Evolutionary conservation across 192 early-diverging fungal genomes (phyloP).

Genomic region (Backusella macrospora): DNA sequence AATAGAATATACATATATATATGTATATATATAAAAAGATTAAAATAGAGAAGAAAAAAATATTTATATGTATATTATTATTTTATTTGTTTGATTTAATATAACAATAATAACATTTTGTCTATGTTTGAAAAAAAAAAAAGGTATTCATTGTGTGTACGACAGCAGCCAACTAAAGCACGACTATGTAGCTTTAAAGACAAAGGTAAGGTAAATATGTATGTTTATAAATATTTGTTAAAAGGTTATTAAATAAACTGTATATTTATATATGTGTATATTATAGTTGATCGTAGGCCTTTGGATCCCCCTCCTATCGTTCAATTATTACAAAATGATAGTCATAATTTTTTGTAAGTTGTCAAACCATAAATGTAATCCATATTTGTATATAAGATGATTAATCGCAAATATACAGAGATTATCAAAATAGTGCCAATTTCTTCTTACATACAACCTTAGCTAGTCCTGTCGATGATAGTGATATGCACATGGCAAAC

Average conservation of each 20-base stretch:
- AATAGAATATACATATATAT: no score
- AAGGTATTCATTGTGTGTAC: conserved; percentile 20
- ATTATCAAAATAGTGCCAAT: conserved; percentile 75
- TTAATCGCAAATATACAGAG: conserved; percentile 3
- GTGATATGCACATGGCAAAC: conserved; percentile 70
- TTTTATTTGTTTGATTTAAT: not conserved
- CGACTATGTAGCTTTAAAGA: conserved; percentile 28
- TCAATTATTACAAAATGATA: conserved; percentile 24
- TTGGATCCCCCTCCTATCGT: conserved; percentile 39
- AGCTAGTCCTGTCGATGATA: conserved; percentile 70
- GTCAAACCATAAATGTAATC: conserved; percentile 5
- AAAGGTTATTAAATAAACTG: not conserved
- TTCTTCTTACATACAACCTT: conserved; percentile 95
- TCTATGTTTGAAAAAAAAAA: not conserved
- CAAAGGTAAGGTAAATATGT: conserved; percentile 27
- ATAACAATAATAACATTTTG: not conserved
- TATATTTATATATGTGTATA: not conserved
- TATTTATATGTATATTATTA: not conserved
- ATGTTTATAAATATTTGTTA: no score
- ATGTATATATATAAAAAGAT: no score
- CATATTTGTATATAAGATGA: not conserved
- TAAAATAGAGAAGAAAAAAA: not conserved
- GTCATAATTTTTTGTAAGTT: conserved; percentile 8
- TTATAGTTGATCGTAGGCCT: conserved; percentile 25
- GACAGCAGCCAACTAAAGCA: conserved; percentile 23